phyloP scores from a whole-genome alignment of 2,329 filamentous ascomycete genomes.

The Leptographium lundbergii region DNA sequence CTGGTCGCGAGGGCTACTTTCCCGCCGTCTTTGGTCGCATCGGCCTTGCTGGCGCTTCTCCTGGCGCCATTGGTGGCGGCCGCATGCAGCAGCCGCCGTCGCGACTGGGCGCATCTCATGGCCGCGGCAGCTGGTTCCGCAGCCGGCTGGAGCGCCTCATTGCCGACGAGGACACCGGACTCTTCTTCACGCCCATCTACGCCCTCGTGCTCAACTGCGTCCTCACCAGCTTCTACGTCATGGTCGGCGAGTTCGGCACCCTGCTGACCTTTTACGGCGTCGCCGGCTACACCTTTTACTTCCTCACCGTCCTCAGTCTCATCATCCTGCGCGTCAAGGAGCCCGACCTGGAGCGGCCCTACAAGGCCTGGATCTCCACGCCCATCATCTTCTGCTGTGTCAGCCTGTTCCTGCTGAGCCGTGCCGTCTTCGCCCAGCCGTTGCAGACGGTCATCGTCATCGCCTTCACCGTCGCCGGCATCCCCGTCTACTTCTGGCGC shows the following conservation, averaged over 20 bases:
- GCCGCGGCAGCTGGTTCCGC: conserved; percentile 42
- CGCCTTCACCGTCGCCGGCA: conserved; percentile 67
- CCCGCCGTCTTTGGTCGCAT: conserved; percentile 73
- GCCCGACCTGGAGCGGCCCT: conserved; percentile 77
- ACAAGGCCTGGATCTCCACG: conserved; percentile 92
- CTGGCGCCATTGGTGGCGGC: background rate
- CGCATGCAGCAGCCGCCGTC: conserved; percentile 9
- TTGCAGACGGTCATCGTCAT: conserved; percentile 81
- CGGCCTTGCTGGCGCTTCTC: conserved; percentile 42
- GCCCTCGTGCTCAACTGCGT: conserved; percentile 72
- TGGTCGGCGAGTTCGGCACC: conserved; percentile 81
- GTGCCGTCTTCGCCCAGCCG: conserved; percentile 83
- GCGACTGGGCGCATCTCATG: conserved; percentile 29
- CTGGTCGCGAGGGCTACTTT: conserved; percentile 89
- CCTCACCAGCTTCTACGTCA: conserved; percentile 64
- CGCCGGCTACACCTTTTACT: conserved; percentile 95
- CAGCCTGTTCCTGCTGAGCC: conserved; percentile 76
- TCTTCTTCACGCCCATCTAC: conserved; percentile 91
- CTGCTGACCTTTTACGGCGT: conserved; percentile 96
- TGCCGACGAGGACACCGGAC: conserved; percentile 63
- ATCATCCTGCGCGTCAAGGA: conserved; percentile 83
- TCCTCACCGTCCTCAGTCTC: conserved; percentile 82
- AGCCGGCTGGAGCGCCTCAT: conserved; percentile 49
- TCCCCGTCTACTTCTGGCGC: conserved; percentile 83
- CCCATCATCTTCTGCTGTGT: conserved; percentile 98